Evolutionary conservation across 306 rosid genomes (phyloP).

Genomic region (Comarum palustre): DNA sequence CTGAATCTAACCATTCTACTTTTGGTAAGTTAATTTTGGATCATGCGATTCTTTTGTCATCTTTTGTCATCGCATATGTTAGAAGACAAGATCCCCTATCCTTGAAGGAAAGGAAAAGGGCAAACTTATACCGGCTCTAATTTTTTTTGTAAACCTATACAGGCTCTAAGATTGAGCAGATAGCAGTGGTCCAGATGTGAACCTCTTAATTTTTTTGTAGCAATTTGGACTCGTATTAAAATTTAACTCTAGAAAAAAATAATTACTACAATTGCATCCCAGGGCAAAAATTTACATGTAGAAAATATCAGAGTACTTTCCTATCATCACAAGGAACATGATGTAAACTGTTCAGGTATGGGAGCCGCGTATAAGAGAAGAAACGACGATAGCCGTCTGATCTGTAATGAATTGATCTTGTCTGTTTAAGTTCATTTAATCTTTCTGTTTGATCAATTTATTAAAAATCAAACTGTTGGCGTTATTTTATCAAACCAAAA

Average conservation of each 20-base stretch:
- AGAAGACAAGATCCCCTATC: conserved; percentile 2
- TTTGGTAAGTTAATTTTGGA: neutral
- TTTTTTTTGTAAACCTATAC: too few relatives aligned
- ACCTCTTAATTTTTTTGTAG: conserved; percentile 12
- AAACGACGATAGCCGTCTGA: too few relatives aligned
- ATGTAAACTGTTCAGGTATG: too few relatives aligned
- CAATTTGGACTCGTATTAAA: neutral
- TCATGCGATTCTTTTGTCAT: conserved; percentile 34
- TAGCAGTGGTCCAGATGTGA: conserved; percentile 3
- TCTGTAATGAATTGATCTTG: too few relatives aligned
- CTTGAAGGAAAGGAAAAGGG: neutral
- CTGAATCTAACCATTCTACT: conserved; percentile 25
- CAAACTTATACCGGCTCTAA: conserved; percentile 1
- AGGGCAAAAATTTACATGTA: neutral
- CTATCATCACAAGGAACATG: neutral
- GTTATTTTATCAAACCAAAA: neutral
- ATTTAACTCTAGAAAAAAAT: neutral
- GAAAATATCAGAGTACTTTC: neutral
- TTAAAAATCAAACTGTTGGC: too few relatives aligned
- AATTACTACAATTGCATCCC: neutral
- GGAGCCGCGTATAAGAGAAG: too few relatives aligned
- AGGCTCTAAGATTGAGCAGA: conserved; percentile 7
- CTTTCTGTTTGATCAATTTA: too few relatives aligned
- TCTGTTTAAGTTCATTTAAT: too few relatives aligned
- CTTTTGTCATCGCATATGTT: conserved; percentile 25